Evolutionary conservation across 2,329 filamentous ascomycete genomes (phyloP).

Genomic region (Sclerotiophoma versabilis): DNA sequence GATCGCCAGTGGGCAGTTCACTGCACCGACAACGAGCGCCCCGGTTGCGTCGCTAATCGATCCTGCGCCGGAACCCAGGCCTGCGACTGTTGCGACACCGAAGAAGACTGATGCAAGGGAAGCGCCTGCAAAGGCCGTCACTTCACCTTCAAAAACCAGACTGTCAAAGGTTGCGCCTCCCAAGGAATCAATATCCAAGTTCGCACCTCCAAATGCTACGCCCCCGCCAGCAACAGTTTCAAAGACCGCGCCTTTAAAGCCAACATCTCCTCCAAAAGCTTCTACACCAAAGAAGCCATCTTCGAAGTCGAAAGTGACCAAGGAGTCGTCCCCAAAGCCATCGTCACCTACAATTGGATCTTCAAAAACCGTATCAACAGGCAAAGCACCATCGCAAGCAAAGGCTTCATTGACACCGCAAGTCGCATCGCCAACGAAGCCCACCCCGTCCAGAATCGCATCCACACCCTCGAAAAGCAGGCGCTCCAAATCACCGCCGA

Average conservation of each 20-base stretch:
- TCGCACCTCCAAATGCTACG: not conserved
- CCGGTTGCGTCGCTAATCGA: slow-evolving; percentile 1
- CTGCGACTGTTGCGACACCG: not conserved
- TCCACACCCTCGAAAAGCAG: slow-evolving; percentile 2
- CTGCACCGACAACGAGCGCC: not conserved
- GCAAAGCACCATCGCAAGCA: not conserved
- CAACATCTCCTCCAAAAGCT: not conserved
- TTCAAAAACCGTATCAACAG: not conserved
- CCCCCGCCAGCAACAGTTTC: not conserved
- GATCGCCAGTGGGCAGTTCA: slow-evolving; percentile 22
- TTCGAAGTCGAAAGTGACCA: slow-evolving; percentile 2
- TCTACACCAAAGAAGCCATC: slow-evolving; percentile 9
- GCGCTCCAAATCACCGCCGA: slow-evolving; percentile 8
- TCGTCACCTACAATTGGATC: not conserved
- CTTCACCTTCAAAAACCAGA: not conserved
- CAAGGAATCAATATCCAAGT: not conserved
- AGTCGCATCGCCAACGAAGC: not conserved
- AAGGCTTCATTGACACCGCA: slow-evolving; percentile 9
- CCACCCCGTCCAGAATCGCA: not conserved
- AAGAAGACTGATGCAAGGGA: slow-evolving; percentile 1
- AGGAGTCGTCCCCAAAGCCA: not conserved
- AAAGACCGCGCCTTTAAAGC: not conserved
- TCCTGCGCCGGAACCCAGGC: slow-evolving; percentile 7
- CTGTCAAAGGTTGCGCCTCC: not conserved
- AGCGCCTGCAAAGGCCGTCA: not conserved